phyloP scores from a whole-genome alignment of 2,329 filamentous ascomycete genomes.

The Capronia coronata region DNA sequence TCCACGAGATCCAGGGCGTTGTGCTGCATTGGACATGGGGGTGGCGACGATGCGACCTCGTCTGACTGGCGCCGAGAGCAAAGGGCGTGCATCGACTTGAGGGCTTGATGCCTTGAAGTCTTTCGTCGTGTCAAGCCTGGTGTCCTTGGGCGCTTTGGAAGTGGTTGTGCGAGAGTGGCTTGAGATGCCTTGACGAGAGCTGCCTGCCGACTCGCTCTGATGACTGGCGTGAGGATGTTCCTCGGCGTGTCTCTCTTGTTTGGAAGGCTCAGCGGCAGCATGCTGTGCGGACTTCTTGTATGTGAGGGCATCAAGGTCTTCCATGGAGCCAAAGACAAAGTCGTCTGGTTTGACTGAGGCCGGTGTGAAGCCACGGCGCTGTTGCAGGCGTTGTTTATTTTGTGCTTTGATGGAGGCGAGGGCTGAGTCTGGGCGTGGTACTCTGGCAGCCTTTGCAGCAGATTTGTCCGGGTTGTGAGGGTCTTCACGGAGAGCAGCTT shows the following conservation, averaged over 20 bases:
- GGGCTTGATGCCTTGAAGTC: constrained; percentile 8
- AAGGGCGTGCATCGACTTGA: constrained; percentile 4
- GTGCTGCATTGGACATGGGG: constrained; percentile 18
- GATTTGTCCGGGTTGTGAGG: constrained; percentile 58
- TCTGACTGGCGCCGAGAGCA: constrained; percentile 28
- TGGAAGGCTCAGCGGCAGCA: neutral
- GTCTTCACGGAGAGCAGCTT: constrained; percentile 74
- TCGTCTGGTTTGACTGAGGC: constrained; percentile 16
- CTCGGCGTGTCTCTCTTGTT: constrained; percentile 4
- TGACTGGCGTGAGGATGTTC: neutral
- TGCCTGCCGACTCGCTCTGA: constrained; percentile 3
- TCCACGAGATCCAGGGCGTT: constrained; percentile 19
- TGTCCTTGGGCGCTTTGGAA: constrained; percentile 11
- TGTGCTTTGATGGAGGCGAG: constrained; percentile 26
- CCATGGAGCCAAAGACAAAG: constrained; percentile 19
- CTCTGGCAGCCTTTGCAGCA: constrained; percentile 18
- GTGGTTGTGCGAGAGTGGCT: constrained; percentile 2
- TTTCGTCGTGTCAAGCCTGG: constrained; percentile 13
- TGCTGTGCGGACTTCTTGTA: constrained; percentile 4
- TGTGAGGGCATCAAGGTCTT: constrained; percentile 9
- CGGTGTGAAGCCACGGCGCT: constrained; percentile 16
- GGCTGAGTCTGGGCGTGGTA: constrained; percentile 23
- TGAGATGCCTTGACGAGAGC: constrained; percentile 2
- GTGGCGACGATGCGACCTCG: constrained; percentile 27
- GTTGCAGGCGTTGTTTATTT: constrained; percentile 19